Conservation (phyloP, 306 rosid species). For the Vigna hirtella region DNA sequence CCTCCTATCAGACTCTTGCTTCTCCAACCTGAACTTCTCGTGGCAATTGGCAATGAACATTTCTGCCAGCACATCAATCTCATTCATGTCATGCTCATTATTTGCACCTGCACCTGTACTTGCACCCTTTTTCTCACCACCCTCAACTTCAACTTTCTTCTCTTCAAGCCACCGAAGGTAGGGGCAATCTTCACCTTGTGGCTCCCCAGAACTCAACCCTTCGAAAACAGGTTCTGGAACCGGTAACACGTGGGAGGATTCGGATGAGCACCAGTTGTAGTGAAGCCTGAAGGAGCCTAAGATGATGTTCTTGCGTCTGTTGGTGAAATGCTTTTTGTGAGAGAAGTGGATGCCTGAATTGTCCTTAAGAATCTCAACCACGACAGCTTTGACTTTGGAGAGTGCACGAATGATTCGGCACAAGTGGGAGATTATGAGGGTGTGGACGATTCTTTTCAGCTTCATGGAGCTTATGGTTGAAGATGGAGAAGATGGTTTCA, state of each 20-base stretch:
- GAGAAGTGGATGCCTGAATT: slow-evolving; percentile 45
- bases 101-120: not conserved
- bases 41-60: slow-evolving; percentile 88
- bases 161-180: slow-evolving; percentile 89
- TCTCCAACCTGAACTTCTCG: slow-evolving; percentile 88
- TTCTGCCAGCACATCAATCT: slow-evolving; percentile 82
- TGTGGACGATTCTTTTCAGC: slow-evolving; percentile 70
- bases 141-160: slow-evolving; percentile 49
- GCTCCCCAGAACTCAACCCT: slow-evolving; percentile 33
- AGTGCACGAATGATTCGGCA: slow-evolving; percentile 67
- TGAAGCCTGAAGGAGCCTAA: slow-evolving; percentile 92
- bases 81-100: slow-evolving; percentile 51
- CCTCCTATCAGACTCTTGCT: slow-evolving; percentile 87
- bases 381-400: slow-evolving; percentile 61
- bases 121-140: not conserved
- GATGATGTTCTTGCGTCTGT: slow-evolving; percentile 58
- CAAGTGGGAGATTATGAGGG: slow-evolving; percentile 67
- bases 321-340: slow-evolving; percentile 41
- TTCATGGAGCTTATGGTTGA: slow-evolving; percentile 61
- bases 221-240: slow-evolving; percentile 63
- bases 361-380: slow-evolving; percentile 53
- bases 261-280: slow-evolving; percentile 90
- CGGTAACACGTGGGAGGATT: slow-evolving; percentile 79
- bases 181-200: slow-evolving; percentile 40
- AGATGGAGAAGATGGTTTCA: slow-evolving; percentile 50